Evolutionary conservation across 108 stramenopile species (phyloP).

Genomic region (Stephanodiscus triporus): DNA sequence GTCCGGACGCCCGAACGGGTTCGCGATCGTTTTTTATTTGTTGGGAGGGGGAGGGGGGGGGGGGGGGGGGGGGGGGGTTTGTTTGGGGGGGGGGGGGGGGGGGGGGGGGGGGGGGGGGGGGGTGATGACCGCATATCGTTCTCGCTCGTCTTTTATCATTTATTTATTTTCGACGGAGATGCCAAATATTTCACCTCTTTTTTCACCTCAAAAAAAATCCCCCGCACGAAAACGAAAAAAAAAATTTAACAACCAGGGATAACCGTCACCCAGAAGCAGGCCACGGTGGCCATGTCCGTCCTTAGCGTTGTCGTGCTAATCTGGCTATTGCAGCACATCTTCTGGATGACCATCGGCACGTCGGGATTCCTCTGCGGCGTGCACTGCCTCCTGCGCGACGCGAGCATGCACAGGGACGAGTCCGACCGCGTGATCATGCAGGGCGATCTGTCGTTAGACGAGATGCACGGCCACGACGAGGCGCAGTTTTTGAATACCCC

Average conservation of each 20-base stretch:
- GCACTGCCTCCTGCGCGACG: constrained; percentile 84
- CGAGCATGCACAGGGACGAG: constrained; percentile 89
- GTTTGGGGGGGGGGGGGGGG: too few relatives aligned
- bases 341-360: constrained; percentile 86
- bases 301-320: constrained; percentile 69
- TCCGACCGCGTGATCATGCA: constrained; percentile 85
- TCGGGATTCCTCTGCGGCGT: constrained; percentile 74
- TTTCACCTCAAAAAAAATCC: background rate
- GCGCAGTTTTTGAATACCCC: too few relatives aligned
- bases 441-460: constrained; percentile 68
- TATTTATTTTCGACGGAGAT: too few relatives aligned
- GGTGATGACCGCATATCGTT: too few relatives aligned
- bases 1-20: too few relatives aligned
- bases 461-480: constrained; percentile 1
- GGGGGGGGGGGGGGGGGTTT: too few relatives aligned
- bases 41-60: too few relatives aligned
- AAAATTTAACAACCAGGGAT: constrained; percentile 40
- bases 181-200: too few relatives aligned
- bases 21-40: too few relatives aligned
- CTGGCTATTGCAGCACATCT: constrained; percentile 68
- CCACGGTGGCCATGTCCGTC: constrained; percentile 68
- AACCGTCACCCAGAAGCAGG: constrained; percentile 78
- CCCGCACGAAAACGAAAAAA: background rate
- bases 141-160: too few relatives aligned
- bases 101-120: background rate